Conservation (phyloP, 2,329 filamentous ascomycete species). For the Emmonsiellopsis sp. region DNA sequence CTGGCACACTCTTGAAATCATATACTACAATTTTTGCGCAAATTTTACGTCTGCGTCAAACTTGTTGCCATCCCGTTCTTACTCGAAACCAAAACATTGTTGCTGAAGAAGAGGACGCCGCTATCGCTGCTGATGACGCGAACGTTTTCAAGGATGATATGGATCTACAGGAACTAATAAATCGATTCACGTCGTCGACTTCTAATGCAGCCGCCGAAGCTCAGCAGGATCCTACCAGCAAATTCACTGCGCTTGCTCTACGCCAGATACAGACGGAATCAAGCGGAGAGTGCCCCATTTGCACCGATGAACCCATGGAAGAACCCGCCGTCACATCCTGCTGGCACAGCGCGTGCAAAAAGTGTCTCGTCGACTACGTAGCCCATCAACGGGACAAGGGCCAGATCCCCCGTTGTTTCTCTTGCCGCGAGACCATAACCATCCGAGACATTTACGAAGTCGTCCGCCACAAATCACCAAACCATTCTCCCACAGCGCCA, state of each 20-base stretch:
- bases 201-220: constrained; percentile 45
- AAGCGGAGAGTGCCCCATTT: constrained; percentile 85
- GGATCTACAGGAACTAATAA: constrained; percentile 80
- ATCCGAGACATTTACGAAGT: constrained; percentile 86
- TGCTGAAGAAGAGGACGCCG: constrained; percentile 79
- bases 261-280: constrained; percentile 86
- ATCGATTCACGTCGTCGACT: constrained; percentile 66
- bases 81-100: constrained; percentile 78
- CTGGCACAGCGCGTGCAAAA: constrained; percentile 95
- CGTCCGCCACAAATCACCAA: constrained; percentile 52
- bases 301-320: constrained; percentile 89
- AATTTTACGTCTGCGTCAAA: constrained; percentile 83
- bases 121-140: constrained; percentile 64
- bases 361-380: constrained; percentile 84
- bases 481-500: constrained; percentile 35
- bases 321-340: constrained; percentile 91
- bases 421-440: constrained; percentile 76
- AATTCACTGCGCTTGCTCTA: constrained; percentile 78
- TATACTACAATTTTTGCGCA: constrained; percentile 97
- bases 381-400: constrained; percentile 73
- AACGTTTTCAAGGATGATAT: constrained; percentile 88
- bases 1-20: constrained; percentile 86
- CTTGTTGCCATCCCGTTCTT: constrained; percentile 85
- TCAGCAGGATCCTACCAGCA: constrained; percentile 51
- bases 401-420: constrained; percentile 74